phyloP scores from a whole-genome alignment of 495 filamentous ascomycete genomes.

The Penicillium atrosanguineum region DNA sequence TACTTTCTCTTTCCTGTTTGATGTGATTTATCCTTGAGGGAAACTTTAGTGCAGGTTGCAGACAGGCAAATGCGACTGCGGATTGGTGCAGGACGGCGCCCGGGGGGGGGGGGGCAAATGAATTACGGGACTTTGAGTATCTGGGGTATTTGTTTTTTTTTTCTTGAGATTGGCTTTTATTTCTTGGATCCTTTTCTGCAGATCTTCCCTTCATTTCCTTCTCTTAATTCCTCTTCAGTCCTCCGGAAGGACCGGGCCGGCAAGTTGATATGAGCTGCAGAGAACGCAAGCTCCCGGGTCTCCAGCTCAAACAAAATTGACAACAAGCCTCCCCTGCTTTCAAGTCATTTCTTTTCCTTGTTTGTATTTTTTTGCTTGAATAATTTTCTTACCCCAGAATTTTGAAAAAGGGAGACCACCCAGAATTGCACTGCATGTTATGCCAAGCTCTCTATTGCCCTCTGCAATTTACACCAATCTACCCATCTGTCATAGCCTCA shows the following conservation, averaged over 20 bases:
- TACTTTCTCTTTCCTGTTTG: conserved; percentile 13
- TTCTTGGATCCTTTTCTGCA: not conserved
- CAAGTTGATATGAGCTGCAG: conserved; percentile 5
- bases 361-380: too few relatives aligned
- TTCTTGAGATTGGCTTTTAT: conserved; percentile 1
- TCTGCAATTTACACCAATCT: not conserved
- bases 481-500: not conserved
- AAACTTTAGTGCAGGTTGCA: conserved; percentile 2
- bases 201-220: conserved; percentile 1
- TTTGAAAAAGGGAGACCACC: conserved; percentile 5
- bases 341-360: not conserved
- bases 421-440: conserved; percentile 20
- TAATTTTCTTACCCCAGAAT: not conserved
- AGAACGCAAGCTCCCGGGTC: not conserved
- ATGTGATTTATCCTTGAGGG: conserved; percentile 7
- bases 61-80: conserved; percentile 23
- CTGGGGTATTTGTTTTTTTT: conserved; percentile 12
- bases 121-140: conserved; percentile 10
- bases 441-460: not conserved
- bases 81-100: conserved; percentile 28
- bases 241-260: conserved; percentile 5
- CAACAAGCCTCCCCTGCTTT: not conserved
- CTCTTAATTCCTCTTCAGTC: not conserved
- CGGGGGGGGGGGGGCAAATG: not conserved
- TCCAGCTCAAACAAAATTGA: not conserved